Conservation (phyloP, 495 filamentous ascomycete genomes). For the Trichoderma orchidacearum region DNA sequence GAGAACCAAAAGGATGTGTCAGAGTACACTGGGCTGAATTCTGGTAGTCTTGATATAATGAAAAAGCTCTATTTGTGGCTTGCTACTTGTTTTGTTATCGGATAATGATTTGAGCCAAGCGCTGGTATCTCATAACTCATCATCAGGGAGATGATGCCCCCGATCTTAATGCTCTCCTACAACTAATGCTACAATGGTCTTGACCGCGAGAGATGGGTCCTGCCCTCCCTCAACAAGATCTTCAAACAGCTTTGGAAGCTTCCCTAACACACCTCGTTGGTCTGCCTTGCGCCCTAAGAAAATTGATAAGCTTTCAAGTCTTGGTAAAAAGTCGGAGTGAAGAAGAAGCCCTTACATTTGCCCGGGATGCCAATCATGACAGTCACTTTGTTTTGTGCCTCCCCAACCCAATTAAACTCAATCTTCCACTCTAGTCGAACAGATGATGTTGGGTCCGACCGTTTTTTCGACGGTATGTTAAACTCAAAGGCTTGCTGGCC, state of each 20-base stretch:
- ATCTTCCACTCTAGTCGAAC: slow-evolving; percentile 41
- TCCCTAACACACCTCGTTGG: slow-evolving; percentile 26
- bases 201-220: slow-evolving; percentile 37
- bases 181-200: slow-evolving; percentile 36
- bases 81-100: not conserved
- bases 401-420: slow-evolving; percentile 49
- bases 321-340: not conserved
- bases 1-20: not conserved
- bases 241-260: slow-evolving; percentile 38
- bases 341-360: slow-evolving; percentile 31
- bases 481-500: slow-evolving; percentile 28
- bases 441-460: slow-evolving; percentile 4
- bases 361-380: slow-evolving; percentile 31
- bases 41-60: not conserved
- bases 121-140: not conserved
- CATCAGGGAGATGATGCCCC: not conserved
- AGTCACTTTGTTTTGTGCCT: slow-evolving; percentile 37
- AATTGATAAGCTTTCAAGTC: slow-evolving; percentile 8
- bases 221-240: slow-evolving; percentile 31
- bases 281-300: slow-evolving; percentile 37
- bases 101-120: not conserved
- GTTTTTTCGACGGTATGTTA: slow-evolving; percentile 15
- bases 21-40: not conserved
- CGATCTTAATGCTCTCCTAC: slow-evolving; percentile 19
- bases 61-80: not conserved